Evolutionary conservation across 2,329 filamentous ascomycete genomes (phyloP), one percentile per base, ranked within the genome.

Genomic region (Rasamsonia emersonii): DNA sequence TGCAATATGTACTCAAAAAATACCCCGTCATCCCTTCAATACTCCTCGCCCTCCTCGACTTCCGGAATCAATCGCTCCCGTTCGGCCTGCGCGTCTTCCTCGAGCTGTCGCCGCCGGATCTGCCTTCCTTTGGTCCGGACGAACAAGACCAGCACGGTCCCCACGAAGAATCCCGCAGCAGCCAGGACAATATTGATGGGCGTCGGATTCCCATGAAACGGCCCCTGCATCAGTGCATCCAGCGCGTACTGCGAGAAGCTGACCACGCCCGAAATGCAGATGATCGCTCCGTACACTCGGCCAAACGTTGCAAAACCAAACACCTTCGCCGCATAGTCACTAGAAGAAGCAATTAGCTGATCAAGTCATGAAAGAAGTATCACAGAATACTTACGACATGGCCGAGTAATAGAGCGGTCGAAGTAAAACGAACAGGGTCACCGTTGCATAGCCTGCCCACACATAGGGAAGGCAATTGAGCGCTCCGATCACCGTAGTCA

Each of bases 271-370:
- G 85, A 80, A 2, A 91, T 63, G 55, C 84, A 93, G 47, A 93
- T 93, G 46, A 93, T 85, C 8, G 86, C 71, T 4, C 88, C 88
- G 59, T 94, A 94, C 18, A 94, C 85, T 28, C 82, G 91, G 24
- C 86, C 86, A 47, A 94, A 95, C 0, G 86, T 94, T 35, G 79
- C 71, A 61, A 94, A 93, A 9, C 86, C 86, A 53, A 94, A 94
- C 18, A 94, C 85, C 59, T 93, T 94, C 43, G 85, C 86, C 9
- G 77, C 75, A 56, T 93, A 93, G 62, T 94, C 86, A 16, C 71
- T 71, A 14, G 6, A 13, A 9, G 7, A 19, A 21, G n/a, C 13
- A 19, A 5, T 28, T 18, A 23, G 28, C 9, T 14, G 11, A 24
- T 16, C 3, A 21, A 26, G 2, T 16, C 18, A 14, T 5, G 10